phyloP scores from a whole-genome alignment of 768 basidiomycete species.

The Neoboletus brunneissimus region DNA sequence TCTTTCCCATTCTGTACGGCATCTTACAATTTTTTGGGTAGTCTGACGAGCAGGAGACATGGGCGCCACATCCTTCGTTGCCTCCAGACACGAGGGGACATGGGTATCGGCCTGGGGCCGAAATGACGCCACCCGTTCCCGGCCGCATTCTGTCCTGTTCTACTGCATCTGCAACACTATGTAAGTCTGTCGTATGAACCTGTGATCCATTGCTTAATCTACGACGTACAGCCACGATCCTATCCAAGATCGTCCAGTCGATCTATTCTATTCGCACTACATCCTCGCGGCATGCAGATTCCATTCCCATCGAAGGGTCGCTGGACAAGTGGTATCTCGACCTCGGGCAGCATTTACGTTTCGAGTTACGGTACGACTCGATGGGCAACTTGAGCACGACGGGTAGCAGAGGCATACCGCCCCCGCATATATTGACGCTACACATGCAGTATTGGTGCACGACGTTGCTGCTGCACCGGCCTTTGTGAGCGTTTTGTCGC shows the following conservation, averaged over 20 bases:
- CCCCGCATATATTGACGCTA: slow-evolving; percentile 67
- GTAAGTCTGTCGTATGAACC: slow-evolving; percentile 40
- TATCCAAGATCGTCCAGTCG: slow-evolving; percentile 64
- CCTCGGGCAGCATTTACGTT: slow-evolving; percentile 65
- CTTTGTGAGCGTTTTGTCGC: slow-evolving; percentile 54
- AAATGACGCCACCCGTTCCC: slow-evolving; percentile 32
- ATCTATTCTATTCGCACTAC: slow-evolving; percentile 63
- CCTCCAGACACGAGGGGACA: slow-evolving; percentile 33
- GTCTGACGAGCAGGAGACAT: slow-evolving; percentile 64
- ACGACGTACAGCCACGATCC: slow-evolving; percentile 53
- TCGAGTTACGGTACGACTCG: slow-evolving; percentile 47
- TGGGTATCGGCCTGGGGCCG: slow-evolving; percentile 23
- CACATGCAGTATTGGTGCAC: slow-evolving; percentile 90
- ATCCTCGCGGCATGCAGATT: slow-evolving; percentile 56
- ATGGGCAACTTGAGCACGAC: slow-evolving; percentile 27
- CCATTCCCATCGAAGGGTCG: slow-evolving; percentile 52
- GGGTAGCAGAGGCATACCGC: slow-evolving; percentile 37
- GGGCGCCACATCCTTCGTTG: slow-evolving; percentile 42
- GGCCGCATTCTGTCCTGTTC: slow-evolving; percentile 69
- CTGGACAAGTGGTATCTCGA: slow-evolving; percentile 76
- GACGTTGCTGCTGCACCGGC: slow-evolving; percentile 69
- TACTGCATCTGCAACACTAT: slow-evolving; percentile 68
- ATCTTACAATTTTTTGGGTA: slow-evolving; percentile 28
- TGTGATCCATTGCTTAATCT: slow-evolving; percentile 4
- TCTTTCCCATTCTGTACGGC: background rate